A percentile compares a stretch with the other conserved stretches of the same genome.
These are phyloP conservation scores for Paramecium sexaurelia DNA, from an alignment of 73 alveolate species.

Conservation along the genomic window DNA sequence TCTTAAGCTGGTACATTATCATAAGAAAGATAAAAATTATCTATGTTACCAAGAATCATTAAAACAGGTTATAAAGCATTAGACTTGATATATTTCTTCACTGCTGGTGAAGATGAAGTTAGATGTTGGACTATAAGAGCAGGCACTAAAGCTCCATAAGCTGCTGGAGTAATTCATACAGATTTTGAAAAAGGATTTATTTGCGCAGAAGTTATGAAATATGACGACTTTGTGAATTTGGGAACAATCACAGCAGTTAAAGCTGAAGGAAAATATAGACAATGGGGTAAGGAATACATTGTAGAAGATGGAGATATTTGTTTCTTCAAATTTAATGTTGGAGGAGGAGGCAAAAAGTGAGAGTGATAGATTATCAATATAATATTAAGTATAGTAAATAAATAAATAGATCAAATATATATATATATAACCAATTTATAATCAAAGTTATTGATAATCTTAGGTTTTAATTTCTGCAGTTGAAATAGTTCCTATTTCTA, in stretches of 20 bases:
- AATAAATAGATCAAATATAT: not conserved
- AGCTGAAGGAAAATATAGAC: conserved; percentile 94
- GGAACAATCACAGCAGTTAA: conserved; percentile 95
- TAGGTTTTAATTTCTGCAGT: not conserved
- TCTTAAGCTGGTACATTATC: conserved; percentile 57
- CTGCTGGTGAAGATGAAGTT: conserved; percentile 99
- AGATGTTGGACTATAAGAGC: conserved; percentile 98
- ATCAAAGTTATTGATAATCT: not conserved
- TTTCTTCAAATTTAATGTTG: conserved; percentile 70
- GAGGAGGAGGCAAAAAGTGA: conserved; percentile 65
- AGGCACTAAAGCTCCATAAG: conserved; percentile 97
- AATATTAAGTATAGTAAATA: not conserved
- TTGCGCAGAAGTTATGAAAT: conserved; percentile 99
- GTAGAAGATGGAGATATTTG: conserved; percentile 96
- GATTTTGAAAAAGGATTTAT: conserved; percentile 99
- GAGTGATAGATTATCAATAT: not conserved
- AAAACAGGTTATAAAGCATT: conserved; percentile 94
- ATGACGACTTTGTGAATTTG: conserved; percentile 88
- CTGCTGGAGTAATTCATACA: conserved; percentile 99
- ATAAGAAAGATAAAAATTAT: conserved; percentile 80
- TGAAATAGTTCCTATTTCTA: not conserved
- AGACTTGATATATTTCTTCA: conserved; percentile 96
- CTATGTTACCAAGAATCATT: conserved; percentile 91
- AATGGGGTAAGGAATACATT: conserved; percentile 93
- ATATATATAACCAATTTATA: not conserved